Evolutionary conservation across 75 land plant genomes (phyloP).

Genomic region (Pseudotsuga menziesii): DNA sequence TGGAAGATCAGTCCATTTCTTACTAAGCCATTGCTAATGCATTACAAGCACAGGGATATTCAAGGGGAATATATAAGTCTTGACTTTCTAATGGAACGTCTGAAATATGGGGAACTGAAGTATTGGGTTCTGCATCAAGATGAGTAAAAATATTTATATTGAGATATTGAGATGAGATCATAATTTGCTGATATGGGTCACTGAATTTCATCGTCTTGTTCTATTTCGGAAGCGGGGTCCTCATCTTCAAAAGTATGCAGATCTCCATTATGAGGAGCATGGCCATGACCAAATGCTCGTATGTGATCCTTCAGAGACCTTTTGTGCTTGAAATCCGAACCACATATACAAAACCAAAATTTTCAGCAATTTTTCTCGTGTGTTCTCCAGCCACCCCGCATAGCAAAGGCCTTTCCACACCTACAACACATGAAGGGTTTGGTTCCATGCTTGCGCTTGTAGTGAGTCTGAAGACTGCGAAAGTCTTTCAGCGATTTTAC

Average conservation of each 20-base stretch:
- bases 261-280: slow-evolving; percentile 17
- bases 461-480: slow-evolving; percentile 59
- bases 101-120: too few species aligned
- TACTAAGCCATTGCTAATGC: too few species aligned
- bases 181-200: too few species aligned
- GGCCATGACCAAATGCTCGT: slow-evolving; percentile 51
- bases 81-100: too few species aligned
- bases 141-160: too few species aligned
- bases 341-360: slow-evolving; percentile 62
- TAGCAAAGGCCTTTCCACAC: slow-evolving; percentile 58
- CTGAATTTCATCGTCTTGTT: too few species aligned
- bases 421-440: slow-evolving; percentile 51
- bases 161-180: too few species aligned
- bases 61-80: too few species aligned
- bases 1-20: too few species aligned
- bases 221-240: neutral
- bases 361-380: slow-evolving; percentile 75
- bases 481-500: slow-evolving; percentile 61
- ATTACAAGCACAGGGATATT: too few species aligned
- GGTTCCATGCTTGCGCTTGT: slow-evolving; percentile 60
- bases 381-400: slow-evolving; percentile 65
- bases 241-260: neutral
- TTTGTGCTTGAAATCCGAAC: slow-evolving; percentile 68
- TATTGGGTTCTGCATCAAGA: too few species aligned
- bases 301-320: slow-evolving; percentile 64